These are phyloP conservation scores for Geoglossum cookeanum DNA, from an alignment of 2,329 filamentous ascomycete species.

Conservation along the genomic window DNA sequence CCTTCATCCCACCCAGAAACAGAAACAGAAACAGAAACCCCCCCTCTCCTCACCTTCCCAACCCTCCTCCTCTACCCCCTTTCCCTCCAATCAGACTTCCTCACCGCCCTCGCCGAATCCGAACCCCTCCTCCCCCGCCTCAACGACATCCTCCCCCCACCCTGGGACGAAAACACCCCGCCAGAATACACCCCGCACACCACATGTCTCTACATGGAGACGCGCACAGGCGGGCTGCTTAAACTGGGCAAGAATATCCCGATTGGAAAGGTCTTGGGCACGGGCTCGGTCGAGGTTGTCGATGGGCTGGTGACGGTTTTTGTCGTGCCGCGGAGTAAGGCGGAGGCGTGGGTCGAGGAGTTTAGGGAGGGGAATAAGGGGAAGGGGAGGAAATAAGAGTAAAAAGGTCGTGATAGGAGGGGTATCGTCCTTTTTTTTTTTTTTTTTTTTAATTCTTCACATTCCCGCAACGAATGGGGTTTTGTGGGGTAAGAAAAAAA, in stretches of 20 bases:
- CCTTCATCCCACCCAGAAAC: too few species aligned
- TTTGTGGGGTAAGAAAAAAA: too few species aligned
- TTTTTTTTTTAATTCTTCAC: too few species aligned
- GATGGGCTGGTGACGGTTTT: slow-evolving; percentile 72
- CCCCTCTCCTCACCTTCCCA: slow-evolving; percentile 55
- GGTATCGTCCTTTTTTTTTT: neutral
- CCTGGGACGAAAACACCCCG: slow-evolving; percentile 46
- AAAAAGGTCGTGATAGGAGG: neutral
- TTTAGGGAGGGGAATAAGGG: slow-evolving; percentile 40
- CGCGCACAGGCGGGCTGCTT: slow-evolving; percentile 54
- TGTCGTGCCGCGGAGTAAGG: slow-evolving; percentile 54
- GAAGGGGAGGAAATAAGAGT: too few species aligned
- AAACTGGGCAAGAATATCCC: slow-evolving; percentile 77
- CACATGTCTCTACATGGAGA: slow-evolving; percentile 51
- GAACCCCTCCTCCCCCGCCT: slow-evolving; percentile 61
- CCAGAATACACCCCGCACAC: too few species aligned
- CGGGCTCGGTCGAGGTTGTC: slow-evolving; percentile 67
- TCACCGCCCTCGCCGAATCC: slow-evolving; percentile 69
- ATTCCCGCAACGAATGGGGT: too few species aligned
- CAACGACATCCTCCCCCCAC: slow-evolving; percentile 66
- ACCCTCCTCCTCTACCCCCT: slow-evolving; percentile 71
- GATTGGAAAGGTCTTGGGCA: slow-evolving; percentile 52
- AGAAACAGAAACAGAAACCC: slow-evolving; percentile 31
- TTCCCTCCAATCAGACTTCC: slow-evolving; percentile 67
- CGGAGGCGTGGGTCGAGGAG: slow-evolving; percentile 59